Conservation (phyloP, 2,329 filamentous ascomycete species). For the Fusarium sterilihyphosum region DNA sequence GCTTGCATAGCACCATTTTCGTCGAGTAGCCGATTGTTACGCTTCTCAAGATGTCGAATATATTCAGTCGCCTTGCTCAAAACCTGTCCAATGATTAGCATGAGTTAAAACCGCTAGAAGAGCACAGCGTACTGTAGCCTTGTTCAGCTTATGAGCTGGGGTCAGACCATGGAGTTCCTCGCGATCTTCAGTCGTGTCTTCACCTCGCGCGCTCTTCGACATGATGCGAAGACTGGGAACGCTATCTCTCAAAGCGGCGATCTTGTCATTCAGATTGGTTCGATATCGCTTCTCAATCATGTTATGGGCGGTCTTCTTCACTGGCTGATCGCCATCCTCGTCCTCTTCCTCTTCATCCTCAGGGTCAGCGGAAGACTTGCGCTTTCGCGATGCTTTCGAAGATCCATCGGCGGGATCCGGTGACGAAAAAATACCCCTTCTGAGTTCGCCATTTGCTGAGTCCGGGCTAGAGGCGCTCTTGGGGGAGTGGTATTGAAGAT, state of each 20-base stretch:
- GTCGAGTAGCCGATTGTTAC: constrained; percentile 82
- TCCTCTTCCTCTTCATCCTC: constrained; percentile 66
- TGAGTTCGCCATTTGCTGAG: constrained; percentile 61
- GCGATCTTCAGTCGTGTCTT: constrained; percentile 76
- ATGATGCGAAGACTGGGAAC: constrained; percentile 90
- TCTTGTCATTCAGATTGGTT: constrained; percentile 97
- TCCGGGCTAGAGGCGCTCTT: constrained; percentile 68
- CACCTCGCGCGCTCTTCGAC: constrained; percentile 75
- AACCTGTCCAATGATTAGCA: constrained; percentile 58
- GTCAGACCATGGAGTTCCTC: constrained; percentile 81
- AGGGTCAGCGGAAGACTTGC: constrained; percentile 71
- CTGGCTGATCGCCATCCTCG: constrained; percentile 62
- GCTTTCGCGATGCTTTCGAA: constrained; percentile 68
- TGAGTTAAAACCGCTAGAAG: not conserved
- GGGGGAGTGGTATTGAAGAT: constrained; percentile 69
- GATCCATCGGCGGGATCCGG: constrained; percentile 61
- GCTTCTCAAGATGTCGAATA: constrained; percentile 91
- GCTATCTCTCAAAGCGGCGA: constrained; percentile 88
- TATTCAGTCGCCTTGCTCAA: constrained; percentile 96
- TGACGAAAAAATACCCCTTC: constrained; percentile 63
- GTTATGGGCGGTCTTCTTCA: constrained; percentile 96
- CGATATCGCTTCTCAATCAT: constrained; percentile 98
- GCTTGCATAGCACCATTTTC: constrained; percentile 84
- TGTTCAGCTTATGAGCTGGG: constrained; percentile 94
- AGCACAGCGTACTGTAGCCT: constrained; percentile 75